Evolutionary conservation across 768 basidiomycete genomes (phyloP).

Genomic region (Boletus insuetus): DNA sequence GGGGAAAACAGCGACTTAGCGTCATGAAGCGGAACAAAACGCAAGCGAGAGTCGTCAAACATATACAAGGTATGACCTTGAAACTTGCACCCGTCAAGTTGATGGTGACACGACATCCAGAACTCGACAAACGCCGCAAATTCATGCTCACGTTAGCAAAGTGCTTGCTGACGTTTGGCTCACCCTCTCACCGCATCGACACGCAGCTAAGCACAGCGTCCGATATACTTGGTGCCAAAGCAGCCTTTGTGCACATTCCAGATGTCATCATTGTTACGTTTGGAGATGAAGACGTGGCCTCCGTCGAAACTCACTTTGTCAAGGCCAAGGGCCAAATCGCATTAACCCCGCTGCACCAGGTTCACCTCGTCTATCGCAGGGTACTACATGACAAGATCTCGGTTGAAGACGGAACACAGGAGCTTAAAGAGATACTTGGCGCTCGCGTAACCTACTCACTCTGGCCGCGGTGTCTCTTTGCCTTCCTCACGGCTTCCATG

Average conservation of each 20-base stretch:
- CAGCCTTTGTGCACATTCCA: constrained; percentile 82
- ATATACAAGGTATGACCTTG: constrained; percentile 43
- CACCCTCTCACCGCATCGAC: constrained; percentile 93
- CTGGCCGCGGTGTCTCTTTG: constrained; percentile 64
- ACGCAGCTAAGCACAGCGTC: constrained; percentile 82
- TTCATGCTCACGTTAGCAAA: constrained; percentile 87
- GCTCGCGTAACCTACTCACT: constrained; percentile 68
- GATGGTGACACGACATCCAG: constrained; percentile 27
- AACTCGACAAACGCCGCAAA: constrained; percentile 49
- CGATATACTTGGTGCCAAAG: constrained; percentile 70
- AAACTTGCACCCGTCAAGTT: background rate
- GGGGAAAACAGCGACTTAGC: constrained; percentile 28
- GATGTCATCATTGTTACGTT: constrained; percentile 80
- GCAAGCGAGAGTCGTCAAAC: constrained; percentile 38
- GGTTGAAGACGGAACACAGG: constrained; percentile 66
- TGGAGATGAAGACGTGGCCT: constrained; percentile 66
- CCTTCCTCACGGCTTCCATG: constrained; percentile 74
- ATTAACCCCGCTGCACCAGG: constrained; percentile 75
- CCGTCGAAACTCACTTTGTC: constrained; percentile 82
- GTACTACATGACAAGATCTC: constrained; percentile 83
- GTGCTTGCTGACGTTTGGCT: constrained; percentile 86
- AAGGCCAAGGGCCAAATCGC: constrained; percentile 79
- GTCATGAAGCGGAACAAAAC: constrained; percentile 34
- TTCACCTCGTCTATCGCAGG: constrained; percentile 81
- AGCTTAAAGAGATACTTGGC: constrained; percentile 61